A percentile compares a stretch with the other conserved stretches of the same genome.
These are phyloP conservation scores for Phytophthora multivora DNA, from an alignment of 352 stramenopile genomes.

Conservation along the genomic window DNA sequence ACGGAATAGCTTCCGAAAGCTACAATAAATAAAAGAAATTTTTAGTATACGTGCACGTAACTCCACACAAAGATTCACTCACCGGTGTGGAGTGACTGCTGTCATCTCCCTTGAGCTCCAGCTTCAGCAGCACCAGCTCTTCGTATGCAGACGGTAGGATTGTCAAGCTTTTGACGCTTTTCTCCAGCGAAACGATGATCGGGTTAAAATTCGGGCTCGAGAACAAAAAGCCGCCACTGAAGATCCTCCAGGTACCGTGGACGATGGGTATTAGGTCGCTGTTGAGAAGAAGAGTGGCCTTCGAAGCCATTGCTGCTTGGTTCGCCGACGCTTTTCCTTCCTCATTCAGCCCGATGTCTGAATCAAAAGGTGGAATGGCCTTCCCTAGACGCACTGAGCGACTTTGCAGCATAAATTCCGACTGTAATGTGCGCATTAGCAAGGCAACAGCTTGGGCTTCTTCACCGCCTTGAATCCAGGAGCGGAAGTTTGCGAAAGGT, in stretches of 20 bases:
- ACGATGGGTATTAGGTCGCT: slow-evolving; percentile 47
- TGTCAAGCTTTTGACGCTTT: slow-evolving; percentile 51
- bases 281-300: slow-evolving; percentile 57
- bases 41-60: background rate
- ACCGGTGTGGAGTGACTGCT: slow-evolving; percentile 32
- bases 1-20: slow-evolving; percentile 49
- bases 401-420: slow-evolving; percentile 71
- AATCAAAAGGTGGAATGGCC: slow-evolving; percentile 41
- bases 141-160: slow-evolving; percentile 60
- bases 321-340: background rate
- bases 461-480: slow-evolving; percentile 56
- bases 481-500: slow-evolving; percentile 64
- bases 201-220: slow-evolving; percentile 56
- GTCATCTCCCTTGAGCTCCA: slow-evolving; percentile 49
- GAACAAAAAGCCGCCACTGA: slow-evolving; percentile 67
- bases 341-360: slow-evolving; percentile 11
- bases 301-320: slow-evolving; percentile 24
- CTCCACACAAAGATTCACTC: slow-evolving; percentile 2
- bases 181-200: slow-evolving; percentile 67
- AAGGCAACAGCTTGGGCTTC: slow-evolving; percentile 51
- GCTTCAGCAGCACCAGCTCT: slow-evolving; percentile 65
- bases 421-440: slow-evolving; percentile 51
- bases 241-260: slow-evolving; percentile 56
- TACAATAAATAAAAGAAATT: slow-evolving; percentile 10
- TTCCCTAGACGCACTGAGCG: slow-evolving; percentile 51